phyloP scores from a whole-genome alignment of 805 yeast genomes.

The Ogataea wickerhamii region DNA sequence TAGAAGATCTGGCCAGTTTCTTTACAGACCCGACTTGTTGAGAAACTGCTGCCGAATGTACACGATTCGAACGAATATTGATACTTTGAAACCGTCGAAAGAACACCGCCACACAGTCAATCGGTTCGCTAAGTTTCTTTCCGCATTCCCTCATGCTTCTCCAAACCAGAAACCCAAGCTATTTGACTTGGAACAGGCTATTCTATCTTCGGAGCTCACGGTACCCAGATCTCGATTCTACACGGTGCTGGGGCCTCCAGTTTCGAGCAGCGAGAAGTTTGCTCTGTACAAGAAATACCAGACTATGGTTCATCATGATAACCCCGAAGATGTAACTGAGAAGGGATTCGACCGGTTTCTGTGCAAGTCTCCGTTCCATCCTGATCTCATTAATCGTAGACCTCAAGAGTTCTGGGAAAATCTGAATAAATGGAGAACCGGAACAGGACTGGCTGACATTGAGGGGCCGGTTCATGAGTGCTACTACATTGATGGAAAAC shows the following conservation, averaged over 20 bases:
- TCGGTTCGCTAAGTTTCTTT: constrained; percentile 47
- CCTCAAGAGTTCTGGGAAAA: constrained; percentile 37
- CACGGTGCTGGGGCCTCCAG: constrained; percentile 52
- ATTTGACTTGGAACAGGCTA: constrained; percentile 14
- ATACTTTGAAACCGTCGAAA: constrained; percentile 47
- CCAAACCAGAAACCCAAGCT: constrained; percentile 7
- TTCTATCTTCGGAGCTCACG: constrained; percentile 16
- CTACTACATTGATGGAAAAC: constrained; percentile 57
- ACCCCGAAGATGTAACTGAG: constrained; percentile 40
- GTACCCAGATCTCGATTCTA: constrained; percentile 16
- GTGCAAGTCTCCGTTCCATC: constrained; percentile 61
- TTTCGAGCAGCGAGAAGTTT: constrained; percentile 55
- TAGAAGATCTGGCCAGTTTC: constrained; percentile 70
- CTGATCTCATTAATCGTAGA: constrained; percentile 23
- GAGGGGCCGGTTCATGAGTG: constrained; percentile 76
- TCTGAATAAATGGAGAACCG: constrained; percentile 39
- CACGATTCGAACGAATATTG: constrained; percentile 64
- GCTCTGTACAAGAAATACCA: constrained; percentile 67
- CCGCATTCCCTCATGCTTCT: not conserved
- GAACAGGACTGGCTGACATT: constrained; percentile 13
- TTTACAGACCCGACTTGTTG: constrained; percentile 56
- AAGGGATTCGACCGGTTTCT: constrained; percentile 60
- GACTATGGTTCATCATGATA: constrained; percentile 62
- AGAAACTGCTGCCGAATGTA: constrained; percentile 76
- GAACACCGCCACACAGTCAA: constrained; percentile 66